These are phyloP conservation scores for Adansonia grandidieri DNA, from an alignment of 441 rosid genomes.

Conservation along the genomic window DNA sequence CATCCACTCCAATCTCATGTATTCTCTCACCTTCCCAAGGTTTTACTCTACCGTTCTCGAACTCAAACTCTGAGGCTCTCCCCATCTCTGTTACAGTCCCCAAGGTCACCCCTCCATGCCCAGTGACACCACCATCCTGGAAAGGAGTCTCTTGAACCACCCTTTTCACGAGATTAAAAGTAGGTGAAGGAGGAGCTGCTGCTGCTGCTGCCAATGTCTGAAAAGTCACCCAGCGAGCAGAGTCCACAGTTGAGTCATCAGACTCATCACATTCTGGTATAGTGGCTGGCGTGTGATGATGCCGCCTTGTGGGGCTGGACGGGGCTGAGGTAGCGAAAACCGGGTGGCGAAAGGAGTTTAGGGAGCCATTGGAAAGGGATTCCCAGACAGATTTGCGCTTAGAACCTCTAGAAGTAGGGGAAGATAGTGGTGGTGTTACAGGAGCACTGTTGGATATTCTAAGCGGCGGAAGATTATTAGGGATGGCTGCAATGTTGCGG, in stretches of 20 bases:
- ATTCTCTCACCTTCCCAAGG: slow-evolving; percentile 87
- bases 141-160: slow-evolving; percentile 36
- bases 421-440: slow-evolving; percentile 74
- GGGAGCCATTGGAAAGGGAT: slow-evolving; percentile 57
- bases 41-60: slow-evolving; percentile 63
- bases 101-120: slow-evolving; percentile 47
- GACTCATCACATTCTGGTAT: slow-evolving; percentile 71
- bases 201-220: slow-evolving; percentile 27
- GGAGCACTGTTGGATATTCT: slow-evolving; percentile 79
- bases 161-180: slow-evolving; percentile 71
- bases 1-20: slow-evolving; percentile 70
- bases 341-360: slow-evolving; percentile 45
- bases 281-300: slow-evolving; percentile 48
- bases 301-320: slow-evolving; percentile 63
- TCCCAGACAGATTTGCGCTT: slow-evolving; percentile 69
- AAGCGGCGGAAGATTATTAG: slow-evolving; percentile 59
- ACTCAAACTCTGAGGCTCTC: slow-evolving; percentile 60
- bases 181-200: slow-evolving; percentile 62
- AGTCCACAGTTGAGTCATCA: slow-evolving; percentile 61
- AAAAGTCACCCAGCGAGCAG: slow-evolving; percentile 58
- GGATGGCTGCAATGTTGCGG: slow-evolving; percentile 58
- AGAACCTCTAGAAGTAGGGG: slow-evolving; percentile 56
- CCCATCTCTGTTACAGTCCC: slow-evolving; percentile 41
- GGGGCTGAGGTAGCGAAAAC: slow-evolving; percentile 70
- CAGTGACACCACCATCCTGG: slow-evolving; percentile 41